Evolutionary conservation across 1,284 basidiomycete species (phyloP), one percentile per base, ranked within the genome.

Genomic region (Ustilago bromivora): DNA sequence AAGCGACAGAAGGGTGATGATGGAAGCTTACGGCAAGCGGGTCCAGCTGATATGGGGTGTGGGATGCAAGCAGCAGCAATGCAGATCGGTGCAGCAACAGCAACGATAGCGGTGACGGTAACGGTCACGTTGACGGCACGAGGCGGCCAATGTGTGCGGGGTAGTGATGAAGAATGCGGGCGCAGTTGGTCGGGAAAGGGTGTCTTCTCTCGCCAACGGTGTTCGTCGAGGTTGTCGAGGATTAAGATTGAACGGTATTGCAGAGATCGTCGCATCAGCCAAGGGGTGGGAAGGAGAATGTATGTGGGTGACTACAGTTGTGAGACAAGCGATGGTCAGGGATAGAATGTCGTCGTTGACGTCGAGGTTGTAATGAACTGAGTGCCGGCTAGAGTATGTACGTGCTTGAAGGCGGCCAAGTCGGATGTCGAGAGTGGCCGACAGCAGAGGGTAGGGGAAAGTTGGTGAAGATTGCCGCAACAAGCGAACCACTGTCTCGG

Each of bases 251-350:
- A 38, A 57, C 17, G 23, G 32, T 53, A n/a, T 41, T 36, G 12
- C 17, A 10, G 43, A 35, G 59, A 58, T 55, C 51, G 32, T 57
- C 38, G 63, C 60, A 66, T 65, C 6, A 38, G 31, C 59, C 55
- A 43, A 66, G 69, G 63, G 60, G 41, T 61, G 56, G 63, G 69
- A 71, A 62, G 55, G 68, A 59, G 68, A 71, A 71, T 71, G 68
- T 28, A 46, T 28, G 43, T 46, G 13, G n/a, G 17, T 46, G 19
- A 28, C 23, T 46, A 11, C 43, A 46, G 43, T 19, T 46, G 19
- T 46, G 43, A 46, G 52, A 46, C 57, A 35, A 58, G 31, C 43
- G 32, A 58, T 28, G 7, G n/a, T 46, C 32, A 47, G 41, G 41
- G 34, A 47, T 40, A 35, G n/a, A 15, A 31, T 51, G 49, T 32